phyloP scores from a whole-genome alignment of 208 protist genomes.

The Leptomonas pyrrhocoris region DNA sequence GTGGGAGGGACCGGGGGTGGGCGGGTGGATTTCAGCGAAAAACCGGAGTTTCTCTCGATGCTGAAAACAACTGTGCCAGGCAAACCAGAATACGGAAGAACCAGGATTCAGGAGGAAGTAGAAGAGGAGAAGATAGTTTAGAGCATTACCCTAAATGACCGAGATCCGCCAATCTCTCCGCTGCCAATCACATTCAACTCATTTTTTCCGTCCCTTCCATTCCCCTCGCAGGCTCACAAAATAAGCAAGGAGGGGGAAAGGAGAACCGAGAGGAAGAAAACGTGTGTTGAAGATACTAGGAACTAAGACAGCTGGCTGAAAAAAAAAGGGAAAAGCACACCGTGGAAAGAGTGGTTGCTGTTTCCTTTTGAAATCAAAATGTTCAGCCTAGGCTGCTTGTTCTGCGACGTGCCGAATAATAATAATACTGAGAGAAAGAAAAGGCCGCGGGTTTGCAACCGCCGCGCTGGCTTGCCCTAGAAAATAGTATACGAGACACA shows the following conservation, averaged over 20 bases:
- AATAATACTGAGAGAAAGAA: slow-evolving; percentile 7
- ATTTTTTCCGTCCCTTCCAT: too few relatives aligned
- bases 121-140: neutral
- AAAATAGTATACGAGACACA: neutral
- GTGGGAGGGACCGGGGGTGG: too few relatives aligned
- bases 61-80: too few relatives aligned
- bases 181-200: too few relatives aligned
- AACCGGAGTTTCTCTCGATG: too few relatives aligned
- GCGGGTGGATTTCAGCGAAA: too few relatives aligned
- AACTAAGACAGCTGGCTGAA: neutral
- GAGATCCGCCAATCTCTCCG: too few relatives aligned
- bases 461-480: neutral
- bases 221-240: too few relatives aligned
- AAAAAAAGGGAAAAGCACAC: slow-evolving; percentile 3
- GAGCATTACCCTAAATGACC: too few relatives aligned
- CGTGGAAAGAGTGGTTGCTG: slow-evolving; percentile 1
- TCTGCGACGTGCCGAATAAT: neutral
- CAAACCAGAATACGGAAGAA: too few relatives aligned
- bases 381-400: neutral
- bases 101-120: too few relatives aligned
- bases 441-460: neutral
- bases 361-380: slow-evolving; percentile 6
- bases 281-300: neutral
- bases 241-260: neutral
- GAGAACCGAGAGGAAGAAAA: neutral